Base-by-base conservation (phyloP, 495 filamentous ascomycete genomes). In the Achaetomiella virescens region DNA sequence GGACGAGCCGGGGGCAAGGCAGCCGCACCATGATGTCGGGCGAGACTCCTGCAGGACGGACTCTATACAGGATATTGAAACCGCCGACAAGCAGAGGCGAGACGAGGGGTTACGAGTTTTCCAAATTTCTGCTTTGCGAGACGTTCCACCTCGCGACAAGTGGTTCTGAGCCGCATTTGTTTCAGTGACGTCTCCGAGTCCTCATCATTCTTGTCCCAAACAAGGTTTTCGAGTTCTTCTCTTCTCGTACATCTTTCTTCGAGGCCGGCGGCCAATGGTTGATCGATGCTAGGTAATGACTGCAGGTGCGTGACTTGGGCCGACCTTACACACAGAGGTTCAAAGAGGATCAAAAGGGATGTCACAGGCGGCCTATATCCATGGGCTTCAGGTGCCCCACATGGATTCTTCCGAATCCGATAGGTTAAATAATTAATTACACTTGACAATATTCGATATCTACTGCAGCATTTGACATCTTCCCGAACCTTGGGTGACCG, bases 191-290 rank as follows among this genome's bases (percentile, higher is more conserved):
- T 35, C n/a, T 64, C 61, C 58, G 46, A 61, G 40, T 29, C 50
- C 47, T 64, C 58, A 42, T 64, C 61, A 27, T 48, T 60, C 37
- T 43, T 52, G 51, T 64, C 58, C 58, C 61, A 64, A 1, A 54
- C 55, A 43, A 61, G 50, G 40, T 64, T 52, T 17, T 64, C 61
- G 42, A 45, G 42, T 20, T 45, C 42, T 20, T 45, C 42, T 45
- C 25, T 20, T 11, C 22, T 45, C 22, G 24, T 45, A 45, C 42
- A 45, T 45, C 4, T 51, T 35, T 31, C 27, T 9, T 31, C 27
- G n/a, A n/a, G n/a, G n/a, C n/a, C n/a, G n/a, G n/a, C n/a, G n/a
- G n/a, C n/a, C n/a, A n/a, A n/a, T n/a, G n/a, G n/a, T n/a, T n/a
- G n/a, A n/a, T n/a, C n/a, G n/a, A n/a, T n/a, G n/a, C n/a, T n/a